Evolutionary conservation across 73 alveolate species (phyloP).

Genomic region (Paramecium caudatum): DNA sequence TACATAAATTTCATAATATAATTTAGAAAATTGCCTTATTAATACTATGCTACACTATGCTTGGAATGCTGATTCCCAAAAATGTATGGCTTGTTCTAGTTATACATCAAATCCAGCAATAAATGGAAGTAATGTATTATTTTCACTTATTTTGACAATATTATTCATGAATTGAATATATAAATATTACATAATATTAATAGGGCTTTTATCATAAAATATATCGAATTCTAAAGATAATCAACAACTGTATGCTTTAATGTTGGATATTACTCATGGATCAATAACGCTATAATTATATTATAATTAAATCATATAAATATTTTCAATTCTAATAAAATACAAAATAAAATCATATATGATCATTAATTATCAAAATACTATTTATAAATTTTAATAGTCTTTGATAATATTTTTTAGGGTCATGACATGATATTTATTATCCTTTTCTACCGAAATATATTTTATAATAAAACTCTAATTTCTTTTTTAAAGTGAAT

Average conservation of each 20-base stretch:
- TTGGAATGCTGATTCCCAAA: not conserved
- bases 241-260: no score
- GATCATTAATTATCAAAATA: not conserved
- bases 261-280: no score
- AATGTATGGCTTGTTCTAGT: not conserved
- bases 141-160: no score
- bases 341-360: no score
- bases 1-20: not conserved
- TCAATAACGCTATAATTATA: no score
- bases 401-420: conserved; percentile 33
- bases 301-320: no score
- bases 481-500: conserved; percentile 33
- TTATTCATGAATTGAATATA: no score
- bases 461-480: conserved; percentile 6
- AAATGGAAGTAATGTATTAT: no score
- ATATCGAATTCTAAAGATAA: no score
- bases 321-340: no score
- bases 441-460: not conserved
- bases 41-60: not conserved
- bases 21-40: not conserved
- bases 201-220: no score
- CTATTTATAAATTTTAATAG: conserved; percentile 5
- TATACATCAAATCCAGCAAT: not conserved
- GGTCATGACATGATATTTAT: conserved; percentile 20
- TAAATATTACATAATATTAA: no score